phyloP scores from a whole-genome alignment of 1,284 basidiomycete species.

The Schizopora paradoxa region DNA sequence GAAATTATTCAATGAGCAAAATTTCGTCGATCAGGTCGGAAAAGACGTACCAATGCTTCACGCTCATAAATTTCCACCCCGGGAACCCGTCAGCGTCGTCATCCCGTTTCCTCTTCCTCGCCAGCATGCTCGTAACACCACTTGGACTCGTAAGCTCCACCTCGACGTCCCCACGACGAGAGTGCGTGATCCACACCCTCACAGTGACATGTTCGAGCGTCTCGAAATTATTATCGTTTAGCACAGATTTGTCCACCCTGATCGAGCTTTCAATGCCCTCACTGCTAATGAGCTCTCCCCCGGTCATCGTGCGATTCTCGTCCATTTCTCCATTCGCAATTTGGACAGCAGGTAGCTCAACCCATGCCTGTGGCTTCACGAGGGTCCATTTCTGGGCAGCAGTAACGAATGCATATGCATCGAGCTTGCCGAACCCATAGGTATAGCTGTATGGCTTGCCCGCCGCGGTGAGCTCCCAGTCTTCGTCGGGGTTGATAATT shows the following conservation, averaged over 20 bases:
- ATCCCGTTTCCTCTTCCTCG: constrained; percentile 69
- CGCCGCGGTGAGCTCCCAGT: constrained; percentile 85
- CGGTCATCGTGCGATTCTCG: constrained; percentile 48
- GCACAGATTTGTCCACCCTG: constrained; percentile 65
- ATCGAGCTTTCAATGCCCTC: constrained; percentile 68
- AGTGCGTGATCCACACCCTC: constrained; percentile 89
- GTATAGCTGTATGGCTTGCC: constrained; percentile 93
- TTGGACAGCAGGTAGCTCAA: constrained; percentile 68
- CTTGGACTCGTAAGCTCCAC: constrained; percentile 87
- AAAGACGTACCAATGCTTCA: constrained; percentile 89
- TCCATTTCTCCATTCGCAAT: constrained; percentile 60
- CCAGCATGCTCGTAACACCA: constrained; percentile 83
- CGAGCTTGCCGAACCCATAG: constrained; percentile 90
- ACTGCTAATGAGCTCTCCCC: constrained; percentile 61
- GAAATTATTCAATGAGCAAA: neutral
- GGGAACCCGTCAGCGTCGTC: constrained; percentile 68
- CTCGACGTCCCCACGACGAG: constrained; percentile 88
- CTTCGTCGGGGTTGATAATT: constrained; percentile 84
- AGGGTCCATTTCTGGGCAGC: constrained; percentile 79
- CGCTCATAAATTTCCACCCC: constrained; percentile 97
- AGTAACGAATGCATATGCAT: constrained; percentile 81
- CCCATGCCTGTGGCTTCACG: constrained; percentile 95
- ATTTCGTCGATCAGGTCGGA: neutral
- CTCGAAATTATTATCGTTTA: constrained; percentile 79
- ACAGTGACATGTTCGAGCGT: constrained; percentile 90